A percentile compares a stretch with the other conserved stretches of the same genome.
phyloP scores from a whole-genome alignment of 148 eudicot genomes.

The Bassia scoparia region DNA sequence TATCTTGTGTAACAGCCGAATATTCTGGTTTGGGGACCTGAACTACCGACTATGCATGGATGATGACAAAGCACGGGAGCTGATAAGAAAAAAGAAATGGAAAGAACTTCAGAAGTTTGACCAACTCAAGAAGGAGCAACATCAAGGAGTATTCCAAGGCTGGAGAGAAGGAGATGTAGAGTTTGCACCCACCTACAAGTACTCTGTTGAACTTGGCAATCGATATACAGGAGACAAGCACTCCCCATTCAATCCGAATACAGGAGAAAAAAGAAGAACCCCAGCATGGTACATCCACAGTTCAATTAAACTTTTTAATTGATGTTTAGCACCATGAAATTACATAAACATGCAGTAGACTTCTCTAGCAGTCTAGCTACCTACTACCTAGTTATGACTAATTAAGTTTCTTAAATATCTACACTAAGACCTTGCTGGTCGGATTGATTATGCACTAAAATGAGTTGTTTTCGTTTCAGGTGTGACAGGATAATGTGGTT shows the following conservation, averaged over 20 bases:
- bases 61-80: conserved; percentile 47
- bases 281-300: conserved; percentile 57
- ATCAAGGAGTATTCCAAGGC: conserved; percentile 56
- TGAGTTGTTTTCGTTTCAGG: conserved; percentile 41
- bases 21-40: conserved; percentile 85
- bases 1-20: conserved; percentile 34
- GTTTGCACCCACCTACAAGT: conserved; percentile 73
- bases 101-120: conserved; percentile 49
- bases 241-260: conserved; percentile 26
- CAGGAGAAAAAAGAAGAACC: conserved; percentile 59
- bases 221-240: conserved; percentile 36
- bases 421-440: not conserved
- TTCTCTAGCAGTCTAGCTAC: not conserved
- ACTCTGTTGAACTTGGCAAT: conserved; percentile 51
- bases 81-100: conserved; percentile 68
- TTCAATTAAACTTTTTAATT: not conserved
- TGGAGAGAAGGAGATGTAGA: conserved; percentile 70
- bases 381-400: not conserved
- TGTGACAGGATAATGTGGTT: conserved; percentile 93
- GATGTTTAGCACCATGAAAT: conserved; percentile 3
- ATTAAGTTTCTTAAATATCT: not conserved
- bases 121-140: conserved; percentile 59
- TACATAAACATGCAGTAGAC: not conserved
- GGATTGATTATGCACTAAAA: not conserved
- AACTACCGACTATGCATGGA: conserved; percentile 68